phyloP scores from a whole-genome alignment of 768 basidiomycete genomes.

The Boletus rubescentipes region DNA sequence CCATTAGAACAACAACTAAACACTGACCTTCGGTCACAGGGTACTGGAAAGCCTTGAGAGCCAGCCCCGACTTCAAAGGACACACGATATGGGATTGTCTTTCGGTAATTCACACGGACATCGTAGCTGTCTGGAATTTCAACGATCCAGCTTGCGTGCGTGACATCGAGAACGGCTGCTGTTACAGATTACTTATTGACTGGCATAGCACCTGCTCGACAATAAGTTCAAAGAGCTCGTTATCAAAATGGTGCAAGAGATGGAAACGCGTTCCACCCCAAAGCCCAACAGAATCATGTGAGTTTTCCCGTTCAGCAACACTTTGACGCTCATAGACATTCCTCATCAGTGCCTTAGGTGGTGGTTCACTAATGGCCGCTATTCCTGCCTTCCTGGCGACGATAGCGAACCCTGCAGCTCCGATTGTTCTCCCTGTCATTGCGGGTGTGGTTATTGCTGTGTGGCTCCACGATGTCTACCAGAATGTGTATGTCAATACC shows the following conservation, averaged over 20 bases:
- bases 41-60: slow-evolving; percentile 1
- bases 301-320: too few relatives aligned
- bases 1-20: not conserved
- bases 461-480: not conserved
- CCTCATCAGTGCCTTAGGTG: not conserved
- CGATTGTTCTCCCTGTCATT: not conserved
- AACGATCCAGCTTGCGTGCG: not conserved
- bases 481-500: not conserved
- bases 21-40: not conserved
- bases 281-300: too few relatives aligned
- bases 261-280: too few relatives aligned
- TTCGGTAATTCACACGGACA: not conserved
- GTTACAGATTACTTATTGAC: not conserved
- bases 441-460: not conserved
- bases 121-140: not conserved
- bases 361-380: not conserved
- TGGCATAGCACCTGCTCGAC: not conserved
- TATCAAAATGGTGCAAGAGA: too few relatives aligned
- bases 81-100: not conserved
- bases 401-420: not conserved
- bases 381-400: not conserved
- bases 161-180: not conserved
- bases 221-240: not conserved
- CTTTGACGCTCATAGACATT: not conserved
- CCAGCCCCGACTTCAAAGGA: not conserved